Evolutionary conservation across 73 alveolate genomes (phyloP), one percentile per base, ranked within the genome.

Genomic region (Halteria grandinella): DNA sequence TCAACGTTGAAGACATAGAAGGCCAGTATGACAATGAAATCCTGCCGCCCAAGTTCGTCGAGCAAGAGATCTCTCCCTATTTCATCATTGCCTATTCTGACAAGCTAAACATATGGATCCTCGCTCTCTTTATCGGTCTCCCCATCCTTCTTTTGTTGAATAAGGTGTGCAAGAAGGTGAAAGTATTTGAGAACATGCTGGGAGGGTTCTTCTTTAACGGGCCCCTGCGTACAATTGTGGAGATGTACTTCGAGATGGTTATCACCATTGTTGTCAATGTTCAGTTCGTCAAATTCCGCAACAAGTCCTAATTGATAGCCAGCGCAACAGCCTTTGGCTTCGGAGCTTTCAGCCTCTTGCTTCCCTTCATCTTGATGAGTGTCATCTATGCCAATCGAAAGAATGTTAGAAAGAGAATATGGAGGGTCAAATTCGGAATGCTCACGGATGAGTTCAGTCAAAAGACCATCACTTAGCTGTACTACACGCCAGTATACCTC

Each of bases 351-450:
- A 25, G 48, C 14, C 6, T 53, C 5, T 53, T 53, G 17, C 6
- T 53, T 12, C 69, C 69, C 4, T 53, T 53, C 24, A 3, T 53
- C 4, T 8, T 45, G 29, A 53, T 53, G 69, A 11, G 48, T 7
- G 10, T 53, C 4, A 53, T 53, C 5, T 53, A 53, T 45, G 48
- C 23, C 17, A 53, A 53, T 23, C 11, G 69, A 20, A 53, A 45
- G 29, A 11, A 4, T 17, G 17, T 53, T 18, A 53, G 69, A 53
- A 53, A 53, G 17, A 6, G 8, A 20, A 5, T 25, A 25, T 53
- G 69, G 69, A 53, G 17, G 17, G 29, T 18, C 23, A 53, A 23
- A 53, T 53, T 53, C 44, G 69, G 69, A 23, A 53, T 53, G 69
- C 44, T 53, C 11, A 53, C 69, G 6, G 69, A 53, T 11, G 69